Percentiles rank a stretch among this genome's conserved stretches.
phyloP scores from a whole-genome alignment of 2,329 filamentous ascomycete species.

The Pyrenochaeta sp. region DNA sequence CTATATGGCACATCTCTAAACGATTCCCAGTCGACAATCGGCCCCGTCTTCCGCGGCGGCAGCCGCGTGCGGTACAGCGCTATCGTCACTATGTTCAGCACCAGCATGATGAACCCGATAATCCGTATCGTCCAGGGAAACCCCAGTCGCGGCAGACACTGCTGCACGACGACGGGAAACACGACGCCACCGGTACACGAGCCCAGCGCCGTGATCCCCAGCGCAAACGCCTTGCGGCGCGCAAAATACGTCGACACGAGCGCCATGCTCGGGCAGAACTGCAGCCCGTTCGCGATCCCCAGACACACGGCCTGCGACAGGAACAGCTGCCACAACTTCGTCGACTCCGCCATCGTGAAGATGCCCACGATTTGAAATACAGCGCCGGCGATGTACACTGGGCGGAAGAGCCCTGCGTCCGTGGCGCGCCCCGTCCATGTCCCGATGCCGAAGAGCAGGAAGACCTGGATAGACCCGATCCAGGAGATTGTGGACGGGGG shows the following conservation, averaged over 20 bases:
- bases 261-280: slow-evolving; percentile 61
- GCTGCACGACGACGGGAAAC: slow-evolving; percentile 42
- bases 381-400: slow-evolving; percentile 33
- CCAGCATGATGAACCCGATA: slow-evolving; percentile 67
- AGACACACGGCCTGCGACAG: slow-evolving; percentile 63
- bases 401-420: slow-evolving; percentile 41
- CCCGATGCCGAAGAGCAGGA: slow-evolving; percentile 41
- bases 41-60: slow-evolving; percentile 51
- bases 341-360: slow-evolving; percentile 38
- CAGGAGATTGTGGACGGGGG: slow-evolving; percentile 45
- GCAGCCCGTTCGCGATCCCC: slow-evolving; percentile 61
- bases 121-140: slow-evolving; percentile 70
- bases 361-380: slow-evolving; percentile 45
- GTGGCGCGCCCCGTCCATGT: slow-evolving; percentile 39
- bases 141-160: slow-evolving; percentile 38
- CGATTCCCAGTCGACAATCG: slow-evolving; percentile 51
- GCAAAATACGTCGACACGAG: slow-evolving; percentile 57
- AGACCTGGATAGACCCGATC: slow-evolving; percentile 43
- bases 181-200: slow-evolving; percentile 40
- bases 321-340: slow-evolving; percentile 43
- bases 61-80: slow-evolving; percentile 47
- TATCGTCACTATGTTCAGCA: slow-evolving; percentile 41
- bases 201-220: slow-evolving; percentile 38
- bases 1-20: slow-evolving; percentile 52
- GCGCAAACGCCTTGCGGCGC: slow-evolving; percentile 38